phyloP scores from a whole-genome alignment of 768 basidiomycete genomes.

The Porphyrellus cyaneotinctus region DNA sequence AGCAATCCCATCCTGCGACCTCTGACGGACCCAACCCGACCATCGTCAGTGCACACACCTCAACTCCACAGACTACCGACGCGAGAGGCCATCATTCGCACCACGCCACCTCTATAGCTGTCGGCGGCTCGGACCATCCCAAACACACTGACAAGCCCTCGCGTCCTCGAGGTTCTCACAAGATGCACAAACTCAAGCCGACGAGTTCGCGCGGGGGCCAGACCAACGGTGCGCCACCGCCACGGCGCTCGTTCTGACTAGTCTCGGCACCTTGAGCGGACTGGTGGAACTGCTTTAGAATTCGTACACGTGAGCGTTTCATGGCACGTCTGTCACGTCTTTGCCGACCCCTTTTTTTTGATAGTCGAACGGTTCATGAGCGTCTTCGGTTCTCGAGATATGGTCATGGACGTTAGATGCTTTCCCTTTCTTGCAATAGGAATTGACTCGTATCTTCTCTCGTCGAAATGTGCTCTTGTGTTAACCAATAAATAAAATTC shows the following conservation, averaged over 20 bases:
- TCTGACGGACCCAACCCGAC: not conserved
- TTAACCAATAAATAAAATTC: too few relatives aligned
- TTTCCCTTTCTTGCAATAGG: not conserved
- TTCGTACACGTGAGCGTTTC: not conserved
- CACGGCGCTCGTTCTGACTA: not conserved
- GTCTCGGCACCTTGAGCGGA: not conserved
- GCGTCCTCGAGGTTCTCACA: not conserved
- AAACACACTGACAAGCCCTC: not conserved
- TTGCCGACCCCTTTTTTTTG: not conserved
- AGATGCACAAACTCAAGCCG: not conserved
- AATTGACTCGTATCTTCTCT: not conserved
- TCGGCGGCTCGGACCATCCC: not conserved
- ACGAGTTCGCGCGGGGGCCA: not conserved
- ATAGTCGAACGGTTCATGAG: not conserved
- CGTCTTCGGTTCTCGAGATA: not conserved
- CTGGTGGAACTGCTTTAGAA: not conserved
- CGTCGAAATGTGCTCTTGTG: too few relatives aligned
- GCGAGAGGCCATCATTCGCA: not conserved
- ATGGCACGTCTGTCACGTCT: not conserved
- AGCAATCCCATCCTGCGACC: not conserved
- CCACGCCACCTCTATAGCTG: not conserved
- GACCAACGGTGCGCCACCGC: not conserved
- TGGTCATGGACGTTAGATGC: not conserved
- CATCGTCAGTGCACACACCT: not conserved
- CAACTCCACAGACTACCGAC: not conserved